Evolutionary conservation across 2,329 filamentous ascomycete species (phyloP).

Genomic region (Berkeleyomyces basicola): DNA sequence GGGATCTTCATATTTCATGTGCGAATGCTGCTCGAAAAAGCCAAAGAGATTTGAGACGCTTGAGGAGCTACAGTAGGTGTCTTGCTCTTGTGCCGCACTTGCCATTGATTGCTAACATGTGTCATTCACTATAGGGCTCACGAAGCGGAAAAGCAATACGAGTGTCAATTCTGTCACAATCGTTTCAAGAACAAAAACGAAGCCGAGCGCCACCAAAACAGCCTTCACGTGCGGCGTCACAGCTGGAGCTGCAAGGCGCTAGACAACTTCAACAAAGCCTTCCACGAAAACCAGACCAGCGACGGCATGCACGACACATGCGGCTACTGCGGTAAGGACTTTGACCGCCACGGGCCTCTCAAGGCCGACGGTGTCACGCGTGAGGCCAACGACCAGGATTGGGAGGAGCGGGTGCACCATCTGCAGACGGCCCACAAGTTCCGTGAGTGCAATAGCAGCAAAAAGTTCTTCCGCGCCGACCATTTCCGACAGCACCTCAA

Average conservation of each 20-base stretch:
- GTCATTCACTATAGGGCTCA: constrained; percentile 43
- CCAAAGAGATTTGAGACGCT: constrained; percentile 83
- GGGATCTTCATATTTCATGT: constrained; percentile 45
- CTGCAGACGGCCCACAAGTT: constrained; percentile 90
- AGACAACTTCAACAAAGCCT: constrained; percentile 60
- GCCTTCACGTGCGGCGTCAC: constrained; percentile 76
- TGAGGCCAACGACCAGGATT: constrained; percentile 60
- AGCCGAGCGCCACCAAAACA: constrained; percentile 90
- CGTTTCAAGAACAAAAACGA: constrained; percentile 99
- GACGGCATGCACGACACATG: constrained; percentile 62
- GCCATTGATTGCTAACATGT: constrained; percentile 15
- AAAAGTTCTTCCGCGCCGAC: constrained; percentile 95
- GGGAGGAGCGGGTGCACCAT: constrained; percentile 74
- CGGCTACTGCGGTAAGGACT: constrained; percentile 92
- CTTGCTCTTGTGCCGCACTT: background rate
- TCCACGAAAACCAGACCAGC: constrained; percentile 59
- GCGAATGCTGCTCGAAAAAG: constrained; percentile 93
- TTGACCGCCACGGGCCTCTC: constrained; percentile 30
- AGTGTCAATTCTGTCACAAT: constrained; percentile 81
- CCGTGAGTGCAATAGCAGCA: constrained; percentile 91
- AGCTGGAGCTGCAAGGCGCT: constrained; percentile 95
- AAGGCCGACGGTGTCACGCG: constrained; percentile 22
- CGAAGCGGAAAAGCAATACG: constrained; percentile 91
- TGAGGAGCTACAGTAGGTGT: constrained; percentile 64
- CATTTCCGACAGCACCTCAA: constrained; percentile 97